These are phyloP conservation scores for Aulographum hederae DNA, from an alignment of 2,329 filamentous ascomycete species.

Conservation along the genomic window DNA sequence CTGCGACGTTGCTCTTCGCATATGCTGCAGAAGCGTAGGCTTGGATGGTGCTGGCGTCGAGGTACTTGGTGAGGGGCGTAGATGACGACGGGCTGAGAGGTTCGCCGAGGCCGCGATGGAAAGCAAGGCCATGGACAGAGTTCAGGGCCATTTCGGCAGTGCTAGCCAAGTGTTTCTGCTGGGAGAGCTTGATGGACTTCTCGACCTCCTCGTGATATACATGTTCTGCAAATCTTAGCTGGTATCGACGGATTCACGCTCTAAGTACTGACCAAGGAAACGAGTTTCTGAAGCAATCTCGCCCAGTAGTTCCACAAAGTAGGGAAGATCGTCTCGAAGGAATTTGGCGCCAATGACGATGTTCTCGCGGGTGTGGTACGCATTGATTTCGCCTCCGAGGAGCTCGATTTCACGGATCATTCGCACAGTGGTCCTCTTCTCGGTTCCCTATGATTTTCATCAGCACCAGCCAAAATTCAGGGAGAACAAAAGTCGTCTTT, in stretches of 20 bases:
- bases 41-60: slow-evolving; percentile 57
- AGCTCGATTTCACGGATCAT: slow-evolving; percentile 93
- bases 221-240: slow-evolving; percentile 39
- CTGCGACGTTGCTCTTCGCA: slow-evolving; percentile 74
- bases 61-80: slow-evolving; percentile 59
- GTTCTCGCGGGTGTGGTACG: slow-evolving; percentile 85
- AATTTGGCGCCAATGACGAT: slow-evolving; percentile 88
- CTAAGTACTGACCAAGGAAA: slow-evolving; percentile 44
- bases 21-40: slow-evolving; percentile 66
- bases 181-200: slow-evolving; percentile 56
- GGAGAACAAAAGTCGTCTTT: too few species aligned
- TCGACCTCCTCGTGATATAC: slow-evolving; percentile 82
- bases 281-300: slow-evolving; percentile 82
- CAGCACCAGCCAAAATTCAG: too few species aligned
- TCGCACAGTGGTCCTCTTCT: slow-evolving; percentile 73
- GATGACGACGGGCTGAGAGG: slow-evolving; percentile 56
- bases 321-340: slow-evolving; percentile 85
- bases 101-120: slow-evolving; percentile 80
- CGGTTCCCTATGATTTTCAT: slow-evolving; percentile 46
- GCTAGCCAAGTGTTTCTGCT: slow-evolving; percentile 49
- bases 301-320: slow-evolving; percentile 88
- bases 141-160: slow-evolving; percentile 60
- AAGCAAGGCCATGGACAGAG: slow-evolving; percentile 69
- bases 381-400: slow-evolving; percentile 72
- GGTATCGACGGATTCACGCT: slow-evolving; percentile 4